Percentiles rank a stretch among this genome's conserved stretches.
phyloP scores from a whole-genome alignment of 2,329 filamentous ascomycete genomes.

The Dothiorella sarmentorum region DNA sequence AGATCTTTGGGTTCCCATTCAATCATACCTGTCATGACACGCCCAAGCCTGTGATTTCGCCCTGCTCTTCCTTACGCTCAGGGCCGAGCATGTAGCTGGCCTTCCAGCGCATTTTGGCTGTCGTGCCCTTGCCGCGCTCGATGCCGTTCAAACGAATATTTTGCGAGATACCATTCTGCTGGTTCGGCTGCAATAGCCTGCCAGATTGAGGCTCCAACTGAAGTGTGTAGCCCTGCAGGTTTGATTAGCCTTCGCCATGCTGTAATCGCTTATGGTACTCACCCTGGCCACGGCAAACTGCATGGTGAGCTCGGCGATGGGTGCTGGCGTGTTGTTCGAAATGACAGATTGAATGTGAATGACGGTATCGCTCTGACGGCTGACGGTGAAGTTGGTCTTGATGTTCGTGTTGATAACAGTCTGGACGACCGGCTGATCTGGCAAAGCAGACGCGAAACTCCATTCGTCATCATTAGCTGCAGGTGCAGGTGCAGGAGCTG shows the following conservation, averaged over 20 bases:
- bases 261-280: background rate
- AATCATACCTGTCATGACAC: conserved; percentile 40
- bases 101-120: conserved; percentile 88
- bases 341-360: conserved; percentile 76
- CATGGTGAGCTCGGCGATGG: conserved; percentile 78
- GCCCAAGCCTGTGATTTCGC: conserved; percentile 76
- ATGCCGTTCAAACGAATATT: conserved; percentile 74
- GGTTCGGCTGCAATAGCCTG: conserved; percentile 66
- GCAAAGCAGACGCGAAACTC: conserved; percentile 86
- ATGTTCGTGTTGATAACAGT: conserved; percentile 68
- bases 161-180: conserved; percentile 77
- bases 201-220: conserved; percentile 83
- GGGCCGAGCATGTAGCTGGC: conserved; percentile 71
- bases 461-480: conserved; percentile 86
- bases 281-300: conserved; percentile 94
- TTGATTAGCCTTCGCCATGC: background rate
- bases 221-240: conserved; percentile 69
- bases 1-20: background rate
- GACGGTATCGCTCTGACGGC: conserved; percentile 53
- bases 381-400: conserved; percentile 69
- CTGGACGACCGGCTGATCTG: conserved; percentile 61
- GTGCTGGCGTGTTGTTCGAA: conserved; percentile 71
- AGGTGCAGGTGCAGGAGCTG: conserved; percentile 24
- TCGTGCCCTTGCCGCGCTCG: conserved; percentile 67
- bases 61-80: conserved; percentile 69